Conservation (phyloP, 208 protist genomes). For the Endotrypanum monterogeii region DNA sequence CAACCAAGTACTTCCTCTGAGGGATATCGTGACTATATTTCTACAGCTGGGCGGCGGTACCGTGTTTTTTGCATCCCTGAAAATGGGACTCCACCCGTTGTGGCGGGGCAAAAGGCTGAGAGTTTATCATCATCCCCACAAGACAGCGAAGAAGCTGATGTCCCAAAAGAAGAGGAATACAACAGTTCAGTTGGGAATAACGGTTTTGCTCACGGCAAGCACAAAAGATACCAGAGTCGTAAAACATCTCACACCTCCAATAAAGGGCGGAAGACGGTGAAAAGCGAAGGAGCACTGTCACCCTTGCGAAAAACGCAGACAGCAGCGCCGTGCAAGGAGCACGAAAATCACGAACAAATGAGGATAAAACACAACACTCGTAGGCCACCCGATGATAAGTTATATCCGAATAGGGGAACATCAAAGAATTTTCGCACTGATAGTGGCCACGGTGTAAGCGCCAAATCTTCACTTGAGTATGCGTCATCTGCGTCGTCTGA, state of each 20-base stretch:
- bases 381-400: background rate
- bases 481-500: background rate
- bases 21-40: conserved; percentile 4
- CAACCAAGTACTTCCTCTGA: background rate
- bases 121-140: background rate
- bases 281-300: background rate
- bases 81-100: background rate
- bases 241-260: background rate
- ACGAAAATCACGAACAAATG: background rate
- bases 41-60: background rate
- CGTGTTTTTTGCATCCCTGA: background rate
- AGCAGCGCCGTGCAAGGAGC: background rate
- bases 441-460: background rate
- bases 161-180: background rate
- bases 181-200: background rate
- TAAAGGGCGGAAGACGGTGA: background rate
- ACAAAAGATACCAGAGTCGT: background rate
- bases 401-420: background rate
- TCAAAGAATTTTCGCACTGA: background rate
- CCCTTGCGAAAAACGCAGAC: background rate
- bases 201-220: background rate
- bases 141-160: background rate
- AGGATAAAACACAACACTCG: background rate
- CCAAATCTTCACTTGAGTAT: background rate
- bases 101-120: background rate